Percentiles rank a stretch among this genome's conserved stretches.
These are phyloP conservation scores for Metschnikowia dekortorum DNA, from an alignment of 805 yeast genomes.

Conservation along the genomic window DNA sequence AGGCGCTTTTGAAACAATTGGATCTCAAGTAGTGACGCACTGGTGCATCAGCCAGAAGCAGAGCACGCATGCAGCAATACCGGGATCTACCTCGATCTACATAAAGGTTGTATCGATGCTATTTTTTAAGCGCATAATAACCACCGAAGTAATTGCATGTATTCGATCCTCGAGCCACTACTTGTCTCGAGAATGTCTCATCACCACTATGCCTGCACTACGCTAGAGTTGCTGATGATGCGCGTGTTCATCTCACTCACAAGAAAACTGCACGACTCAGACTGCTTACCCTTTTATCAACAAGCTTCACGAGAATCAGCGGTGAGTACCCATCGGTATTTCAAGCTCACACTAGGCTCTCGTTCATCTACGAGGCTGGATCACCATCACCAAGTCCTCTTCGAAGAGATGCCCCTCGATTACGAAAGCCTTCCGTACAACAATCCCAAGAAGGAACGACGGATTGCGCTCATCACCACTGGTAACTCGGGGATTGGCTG, in stretches of 20 bases:
- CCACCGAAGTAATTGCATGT: neutral
- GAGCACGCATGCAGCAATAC: neutral
- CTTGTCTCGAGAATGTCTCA: neutral
- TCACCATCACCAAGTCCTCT: neutral
- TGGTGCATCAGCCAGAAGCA: neutral
- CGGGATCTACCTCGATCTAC: neutral
- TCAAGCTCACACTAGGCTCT: neutral
- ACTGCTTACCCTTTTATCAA: neutral
- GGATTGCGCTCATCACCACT: slow-evolving; percentile 73
- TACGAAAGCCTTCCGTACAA: slow-evolving; percentile 48
- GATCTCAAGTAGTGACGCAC: slow-evolving; percentile 1
- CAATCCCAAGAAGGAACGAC: slow-evolving; percentile 50
- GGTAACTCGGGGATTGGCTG: slow-evolving; percentile 82
- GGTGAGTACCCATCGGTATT: neutral
- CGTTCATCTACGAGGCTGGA: neutral
- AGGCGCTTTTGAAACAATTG: slow-evolving; percentile 18
- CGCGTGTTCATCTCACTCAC: neutral
- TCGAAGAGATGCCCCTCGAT: slow-evolving; percentile 8
- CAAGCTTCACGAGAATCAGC: neutral
- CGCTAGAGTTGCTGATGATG: neutral
- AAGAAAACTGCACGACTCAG: slow-evolving; percentile 1
- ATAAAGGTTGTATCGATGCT: neutral
- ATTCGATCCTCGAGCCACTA: neutral
- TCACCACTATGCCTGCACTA: neutral
- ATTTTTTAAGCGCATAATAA: no score